Evolutionary conservation across 2,329 filamentous ascomycete species (phyloP).

Genomic region (Nemania serpens): DNA sequence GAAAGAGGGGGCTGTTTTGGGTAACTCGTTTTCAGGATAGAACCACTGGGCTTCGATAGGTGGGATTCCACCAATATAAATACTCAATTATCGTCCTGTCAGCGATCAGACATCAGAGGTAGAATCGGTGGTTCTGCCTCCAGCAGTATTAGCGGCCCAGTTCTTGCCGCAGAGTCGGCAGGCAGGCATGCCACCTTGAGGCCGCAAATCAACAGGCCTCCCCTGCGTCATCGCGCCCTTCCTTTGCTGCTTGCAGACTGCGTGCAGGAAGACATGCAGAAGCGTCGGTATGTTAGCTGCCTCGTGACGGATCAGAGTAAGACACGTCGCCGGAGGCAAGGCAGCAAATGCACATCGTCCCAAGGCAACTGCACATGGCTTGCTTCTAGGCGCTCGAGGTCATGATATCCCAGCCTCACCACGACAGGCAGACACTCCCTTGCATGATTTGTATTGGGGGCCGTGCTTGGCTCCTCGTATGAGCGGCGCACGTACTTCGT

Average conservation of each 20-base stretch:
- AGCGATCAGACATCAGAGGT: background rate
- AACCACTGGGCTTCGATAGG: background rate
- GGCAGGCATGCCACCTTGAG: background rate
- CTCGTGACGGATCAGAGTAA: slow-evolving; percentile 5
- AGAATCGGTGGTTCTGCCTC: background rate
- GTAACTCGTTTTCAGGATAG: background rate
- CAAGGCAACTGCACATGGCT: slow-evolving; percentile 5
- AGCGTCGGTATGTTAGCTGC: slow-evolving; percentile 11
- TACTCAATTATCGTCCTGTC: background rate
- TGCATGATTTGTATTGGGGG: slow-evolving; percentile 3
- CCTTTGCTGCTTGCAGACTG: slow-evolving; percentile 9
- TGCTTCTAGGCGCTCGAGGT: background rate
- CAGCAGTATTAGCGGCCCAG: background rate
- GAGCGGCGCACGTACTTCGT: background rate
- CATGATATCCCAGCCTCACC: background rate
- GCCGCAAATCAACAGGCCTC: slow-evolving; percentile 3
- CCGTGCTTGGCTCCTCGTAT: slow-evolving; percentile 8
- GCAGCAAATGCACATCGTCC: background rate
- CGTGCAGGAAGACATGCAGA: slow-evolving; percentile 2
- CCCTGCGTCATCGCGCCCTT: background rate
- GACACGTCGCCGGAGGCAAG: slow-evolving; percentile 4
- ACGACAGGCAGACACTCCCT: background rate
- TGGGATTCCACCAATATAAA: slow-evolving; percentile 11
- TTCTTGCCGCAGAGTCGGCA: slow-evolving; percentile 5
- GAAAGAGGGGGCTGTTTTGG: background rate